Base-by-base conservation (phyloP, 2,329 filamentous ascomycete species). In the Xylariales sp. region DNA sequence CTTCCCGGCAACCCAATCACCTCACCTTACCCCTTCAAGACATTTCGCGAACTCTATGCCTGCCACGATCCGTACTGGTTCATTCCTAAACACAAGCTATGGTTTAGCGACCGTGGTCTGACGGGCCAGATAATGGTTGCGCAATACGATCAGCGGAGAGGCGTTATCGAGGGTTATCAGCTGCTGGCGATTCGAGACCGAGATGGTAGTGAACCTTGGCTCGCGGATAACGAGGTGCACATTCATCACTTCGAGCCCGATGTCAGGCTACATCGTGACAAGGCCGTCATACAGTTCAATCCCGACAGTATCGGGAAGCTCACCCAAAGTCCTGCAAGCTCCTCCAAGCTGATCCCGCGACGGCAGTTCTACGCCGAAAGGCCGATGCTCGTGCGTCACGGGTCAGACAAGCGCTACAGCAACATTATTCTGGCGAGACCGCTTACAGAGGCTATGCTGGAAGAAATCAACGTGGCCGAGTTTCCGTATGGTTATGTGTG, bases 31-130 rank as follows among this genome's bases (percentile, higher is more conserved):
- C 82, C 83, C 5, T 82, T 75, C 53, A 51, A 65, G 2, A 81
- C 72, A 18, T 95, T 82, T 62, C 78, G 78, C 43, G 74, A 84
- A 19, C 75, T 95, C 3, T 95, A 86, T 59, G 67, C 74, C 31
- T 73, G 81, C 15, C 86, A 93, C 58, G 76, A 93, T 48, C 83
- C 84, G 0, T 80, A 83, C 53, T 96, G 90, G 90, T 95, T 95
- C 55, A 70, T 96, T 1, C 73, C 86, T 0, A 80, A 77, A 38
- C 72, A 86, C 57, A 90, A 86, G 61, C 70, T 96, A 48, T 96
- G 90, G 90, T 91, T 95, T 56, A 78, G 80, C 45, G 88, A 95
- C 60, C 74, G 71, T 2, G 75, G 82, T 21, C 73, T 88, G 35
- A 82, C 76, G 2, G 90, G 90, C 0, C 85, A 84, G 57, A 62